Base-by-base conservation (phyloP, 75 land plant genomes). In the Adiantum capillusveneris region DNA sequence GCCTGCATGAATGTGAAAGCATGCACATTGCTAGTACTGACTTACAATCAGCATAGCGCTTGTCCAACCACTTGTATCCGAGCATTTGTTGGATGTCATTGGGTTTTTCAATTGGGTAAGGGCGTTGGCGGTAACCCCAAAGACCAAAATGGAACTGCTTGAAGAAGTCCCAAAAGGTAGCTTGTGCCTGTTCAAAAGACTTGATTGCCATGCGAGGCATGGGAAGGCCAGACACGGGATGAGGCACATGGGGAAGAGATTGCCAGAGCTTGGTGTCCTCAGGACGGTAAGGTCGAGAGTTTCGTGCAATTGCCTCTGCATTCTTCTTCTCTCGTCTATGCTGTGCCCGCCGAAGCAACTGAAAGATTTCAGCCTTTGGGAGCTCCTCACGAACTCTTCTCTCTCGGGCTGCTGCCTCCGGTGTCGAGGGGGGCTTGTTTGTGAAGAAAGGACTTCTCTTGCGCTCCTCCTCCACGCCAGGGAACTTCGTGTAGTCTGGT, bases 1-100 rank as follows among this genome's bases (percentile, higher is more conserved):
- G n/a, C n/a, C n/a, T n/a, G n/a, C n/a, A n/a, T n/a, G n/a, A n/a
- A n/a, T n/a, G n/a, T n/a, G n/a, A n/a, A n/a, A n/a, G n/a, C n/a
- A n/a, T n/a, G n/a, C n/a, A n/a, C n/a, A n/a, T n/a, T n/a, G n/a
- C n/a, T 57, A 34, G 25, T 13, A 44, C 25, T 25, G 19, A 78
- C 96, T 82, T 62, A 91, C 97, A 87, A 27, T 91, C 97, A 60
- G 84, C 83, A 57, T 91, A 87, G 9, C 97, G 79, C 58, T 67
- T 78, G 75, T 87, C 83, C 31, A 91, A 78, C 59, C 68, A 67
- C 67, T 82, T 80, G 57, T 80, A 82, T 25, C 97, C 97, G 28
- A 91, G 70, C 37, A 82, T 88, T 66, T 92, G 93, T 37, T 82
- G 76, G 41, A 84, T 81, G 72, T 92, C 88, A 29, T 73, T 80